Evolutionary conservation across 495 filamentous ascomycete species (phyloP), one percentile per base, ranked within the genome.

Genomic region (Lophiostoma macrostomum): DNA sequence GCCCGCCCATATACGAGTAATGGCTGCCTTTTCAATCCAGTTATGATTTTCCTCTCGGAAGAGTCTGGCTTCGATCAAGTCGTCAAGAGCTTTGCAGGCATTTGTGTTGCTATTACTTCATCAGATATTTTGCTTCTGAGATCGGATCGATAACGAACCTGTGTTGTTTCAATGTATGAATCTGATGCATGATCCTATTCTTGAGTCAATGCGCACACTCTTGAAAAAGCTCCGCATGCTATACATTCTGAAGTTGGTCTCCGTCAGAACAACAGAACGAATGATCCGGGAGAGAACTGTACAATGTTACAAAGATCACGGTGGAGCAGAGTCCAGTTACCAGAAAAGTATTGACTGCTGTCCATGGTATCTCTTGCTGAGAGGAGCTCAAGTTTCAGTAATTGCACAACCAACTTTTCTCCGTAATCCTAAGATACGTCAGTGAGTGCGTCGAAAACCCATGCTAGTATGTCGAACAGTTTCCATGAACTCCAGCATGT

Each of bases 301-400:
- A 34, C 0, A 2, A 28, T 11, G 18, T 58, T 18, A 58, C 44
- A 14, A 25, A 12, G 0, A 7, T 7, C 13, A 49, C 6, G 32
- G n/a, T 25, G 13, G 31, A 31, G 6, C 37, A 22, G 8, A 41
- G 10, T 4, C 6, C 5, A 30, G 43, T 37, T 35, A 69, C 67
- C 64, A 16, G 35, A 32, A 48, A 61, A 64, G 25, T 67, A 61
- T 27, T 58, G 53, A 13, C 53, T 47, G 7, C 34, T 32, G 37
- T 69, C 60, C 14, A 63, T 28, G 40, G 51, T 49, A 16, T 52
- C 43, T 36, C 68, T 64, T 20, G 52, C 60, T 6, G 64, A 73
- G 1, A 88, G 69, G 18, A 87, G 53, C 44, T 94, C 85, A 13
- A 94, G 74, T 56, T 76, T 81, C 42, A 94, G 64, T n/a, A 90